phyloP scores from a whole-genome alignment of 2,329 filamentous ascomycete genomes.

The Endoconidiophora polonica region DNA sequence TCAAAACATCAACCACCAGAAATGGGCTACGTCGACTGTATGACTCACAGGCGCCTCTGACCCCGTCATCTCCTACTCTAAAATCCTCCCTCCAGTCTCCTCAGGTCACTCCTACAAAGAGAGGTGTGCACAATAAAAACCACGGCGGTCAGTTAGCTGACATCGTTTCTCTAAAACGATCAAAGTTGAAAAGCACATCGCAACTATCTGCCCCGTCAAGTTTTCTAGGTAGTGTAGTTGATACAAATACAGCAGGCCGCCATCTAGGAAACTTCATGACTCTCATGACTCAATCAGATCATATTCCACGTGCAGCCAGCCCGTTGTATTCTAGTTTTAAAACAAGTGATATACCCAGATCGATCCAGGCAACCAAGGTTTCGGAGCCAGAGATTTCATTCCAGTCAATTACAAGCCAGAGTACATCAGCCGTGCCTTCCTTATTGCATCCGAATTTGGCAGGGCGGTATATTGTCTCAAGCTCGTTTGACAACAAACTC shows the following conservation, averaged over 20 bases:
- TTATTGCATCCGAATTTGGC: background rate
- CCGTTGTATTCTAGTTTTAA: background rate
- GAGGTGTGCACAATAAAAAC: conserved; percentile 1
- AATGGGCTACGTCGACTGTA: too few species aligned
- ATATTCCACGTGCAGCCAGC: conserved; percentile 5
- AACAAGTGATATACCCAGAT: too few species aligned
- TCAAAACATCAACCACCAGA: too few species aligned
- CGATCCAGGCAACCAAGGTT: too few species aligned
- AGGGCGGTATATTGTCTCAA: conserved; percentile 8
- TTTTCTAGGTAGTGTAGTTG: background rate
- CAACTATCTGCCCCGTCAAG: background rate
- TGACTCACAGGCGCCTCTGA: too few species aligned
- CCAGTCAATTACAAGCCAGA: too few species aligned
- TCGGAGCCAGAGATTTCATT: too few species aligned
- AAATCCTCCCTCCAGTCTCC: too few species aligned
- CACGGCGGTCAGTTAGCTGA: conserved; percentile 1
- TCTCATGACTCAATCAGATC: conserved; percentile 4
- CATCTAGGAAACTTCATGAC: conserved; percentile 18
- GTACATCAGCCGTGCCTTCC: too few species aligned
- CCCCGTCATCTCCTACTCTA: too few species aligned
- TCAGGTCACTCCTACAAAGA: background rate
- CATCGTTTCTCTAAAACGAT: conserved; percentile 2
- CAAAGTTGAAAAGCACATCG: background rate
- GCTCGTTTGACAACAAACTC: conserved; percentile 3
- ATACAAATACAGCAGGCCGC: conserved; percentile 13